Evolutionary conservation across 805 yeast genomes (phyloP), one percentile per base, ranked within the genome.

Genomic region (Teunomyces atbi): DNA sequence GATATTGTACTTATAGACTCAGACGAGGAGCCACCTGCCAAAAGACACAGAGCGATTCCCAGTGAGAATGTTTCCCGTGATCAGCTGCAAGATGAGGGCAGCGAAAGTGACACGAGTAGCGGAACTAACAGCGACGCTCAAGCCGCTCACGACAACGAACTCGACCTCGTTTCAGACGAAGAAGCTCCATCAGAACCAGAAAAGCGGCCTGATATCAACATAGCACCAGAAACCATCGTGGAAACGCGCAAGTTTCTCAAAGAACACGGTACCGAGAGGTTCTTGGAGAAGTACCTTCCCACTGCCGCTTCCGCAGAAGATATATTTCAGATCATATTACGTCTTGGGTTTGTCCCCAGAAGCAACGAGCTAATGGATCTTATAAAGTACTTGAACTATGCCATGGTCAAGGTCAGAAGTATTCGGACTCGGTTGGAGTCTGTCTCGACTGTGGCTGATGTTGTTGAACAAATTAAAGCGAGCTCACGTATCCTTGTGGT

Each of bases 221-320:
- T 51, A 27, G 39, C 48, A 6, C 53, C 55, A 5, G 43, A 45
- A 21, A 41, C 40, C 5, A 49, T 52, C 30, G 45, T 45, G 4
- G 62, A 62, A 36, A 68, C 75, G 2, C 57, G 76, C 27, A 69
- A 71, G 41, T 81, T 57, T 55, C 64, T 90, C 44, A 85, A 84
- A 56, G 60, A 66, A 3, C 62, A 78, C 48, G 96, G 96, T 0
- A 71, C 78, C 27, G 65, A 74, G 49, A 62, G 66, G 46, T 89
- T 89, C 55, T 60, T 89, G 37, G 80, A 80, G 46, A 70, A 72
- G 41, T 85, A 79, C 50, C 61, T 88, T 15, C 87, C 91, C 2
- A 74, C 76, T 2, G 76, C 77, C 3, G 83, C 89, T 19, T 71
- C 78, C 18, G 73, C 81, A 3, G 74, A 78, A 12, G 84, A 84